Conservation (phyloP, 1,284 basidiomycete species). For the Cerioporus squamosus region DNA sequence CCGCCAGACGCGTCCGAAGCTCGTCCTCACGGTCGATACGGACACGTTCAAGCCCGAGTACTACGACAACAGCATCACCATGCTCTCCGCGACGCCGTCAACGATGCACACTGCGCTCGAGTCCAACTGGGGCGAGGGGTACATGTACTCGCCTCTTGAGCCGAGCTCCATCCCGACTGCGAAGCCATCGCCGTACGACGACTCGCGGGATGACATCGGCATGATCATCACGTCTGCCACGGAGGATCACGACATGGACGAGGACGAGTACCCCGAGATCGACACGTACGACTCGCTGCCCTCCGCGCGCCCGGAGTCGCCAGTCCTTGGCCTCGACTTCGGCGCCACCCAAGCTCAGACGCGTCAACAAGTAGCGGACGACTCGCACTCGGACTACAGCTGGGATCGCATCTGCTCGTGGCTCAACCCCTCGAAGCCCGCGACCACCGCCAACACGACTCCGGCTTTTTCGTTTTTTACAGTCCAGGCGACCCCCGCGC, state of each 20-base stretch:
- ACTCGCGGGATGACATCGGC: constrained; percentile 27
- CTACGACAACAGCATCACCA: constrained; percentile 53
- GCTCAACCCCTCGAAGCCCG: constrained; percentile 23
- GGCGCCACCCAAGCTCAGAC: constrained; percentile 12
- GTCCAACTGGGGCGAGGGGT: constrained; percentile 28
- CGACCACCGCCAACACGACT: constrained; percentile 25
- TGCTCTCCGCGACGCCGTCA: constrained; percentile 58
- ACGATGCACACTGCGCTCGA: constrained; percentile 78
- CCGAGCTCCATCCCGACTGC: constrained; percentile 28
- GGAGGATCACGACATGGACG: constrained; percentile 32
- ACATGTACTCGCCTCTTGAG: constrained; percentile 29
- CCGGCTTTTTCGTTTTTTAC: constrained; percentile 34
- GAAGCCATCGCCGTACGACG: constrained; percentile 28
- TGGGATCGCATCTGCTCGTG: constrained; percentile 27
- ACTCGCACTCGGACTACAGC: constrained; percentile 22
- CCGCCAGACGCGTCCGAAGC: constrained; percentile 41
- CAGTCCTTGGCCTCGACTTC: constrained; percentile 30
- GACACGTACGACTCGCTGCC: constrained; percentile 24
- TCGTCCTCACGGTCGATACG: constrained; percentile 62
- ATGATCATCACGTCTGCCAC: constrained; percentile 32
- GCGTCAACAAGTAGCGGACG: constrained; percentile 9
- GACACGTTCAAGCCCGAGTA: constrained; percentile 54
- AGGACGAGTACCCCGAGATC: constrained; percentile 30
- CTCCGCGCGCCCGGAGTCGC: constrained; percentile 31
- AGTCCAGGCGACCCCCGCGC: constrained; percentile 27